Percentiles rank a stretch among this genome's conserved stretches.
Evolutionary conservation across 2,329 filamentous ascomycete genomes (phyloP).

Genomic region (Samsoniella hepiali): DNA sequence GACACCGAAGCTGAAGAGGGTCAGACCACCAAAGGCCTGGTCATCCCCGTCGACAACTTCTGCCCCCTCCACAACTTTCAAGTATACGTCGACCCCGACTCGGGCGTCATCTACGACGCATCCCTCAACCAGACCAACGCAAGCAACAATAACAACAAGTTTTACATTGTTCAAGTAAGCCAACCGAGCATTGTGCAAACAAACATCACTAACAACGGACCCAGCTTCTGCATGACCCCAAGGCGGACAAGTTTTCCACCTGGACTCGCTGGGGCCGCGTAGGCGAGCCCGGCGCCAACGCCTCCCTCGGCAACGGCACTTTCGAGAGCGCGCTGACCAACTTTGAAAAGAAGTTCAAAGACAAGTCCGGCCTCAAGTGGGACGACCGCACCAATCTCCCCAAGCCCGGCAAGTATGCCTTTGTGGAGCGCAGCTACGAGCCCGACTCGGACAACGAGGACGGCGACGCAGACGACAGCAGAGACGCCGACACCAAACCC

Average conservation of each 20-base stretch:
- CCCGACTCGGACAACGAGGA: slow-evolving; percentile 61
- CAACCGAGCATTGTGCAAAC: not conserved
- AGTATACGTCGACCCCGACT: slow-evolving; percentile 63
- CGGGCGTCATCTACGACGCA: slow-evolving; percentile 70
- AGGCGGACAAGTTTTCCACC: slow-evolving; percentile 45
- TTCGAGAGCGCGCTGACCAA: slow-evolving; percentile 44
- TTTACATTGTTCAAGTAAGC: slow-evolving; percentile 69
- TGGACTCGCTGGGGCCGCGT: slow-evolving; percentile 85
- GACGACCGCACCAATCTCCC: slow-evolving; percentile 51
- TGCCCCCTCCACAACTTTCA: slow-evolving; percentile 36
- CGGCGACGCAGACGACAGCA: slow-evolving; percentile 30
- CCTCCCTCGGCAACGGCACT: slow-evolving; percentile 39
- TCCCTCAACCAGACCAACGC: slow-evolving; percentile 76
- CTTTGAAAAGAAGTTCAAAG: slow-evolving; percentile 61
- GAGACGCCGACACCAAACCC: slow-evolving; percentile 33
- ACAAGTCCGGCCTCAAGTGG: slow-evolving; percentile 59
- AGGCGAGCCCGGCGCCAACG: slow-evolving; percentile 53
- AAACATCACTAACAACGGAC: not conserved
- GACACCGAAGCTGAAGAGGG: slow-evolving; percentile 38
- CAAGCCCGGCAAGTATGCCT: slow-evolving; percentile 70
- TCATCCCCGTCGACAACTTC: slow-evolving; percentile 50
- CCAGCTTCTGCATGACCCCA: slow-evolving; percentile 42
- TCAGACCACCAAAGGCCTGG: slow-evolving; percentile 45
- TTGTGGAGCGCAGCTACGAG: slow-evolving; percentile 75
- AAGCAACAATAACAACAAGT: slow-evolving; percentile 74